Percentiles rank a stretch among this genome's conserved stretches.
Evolutionary conservation across 495 filamentous ascomycete species (phyloP).

Genomic region (Geoglossum glabrum): DNA sequence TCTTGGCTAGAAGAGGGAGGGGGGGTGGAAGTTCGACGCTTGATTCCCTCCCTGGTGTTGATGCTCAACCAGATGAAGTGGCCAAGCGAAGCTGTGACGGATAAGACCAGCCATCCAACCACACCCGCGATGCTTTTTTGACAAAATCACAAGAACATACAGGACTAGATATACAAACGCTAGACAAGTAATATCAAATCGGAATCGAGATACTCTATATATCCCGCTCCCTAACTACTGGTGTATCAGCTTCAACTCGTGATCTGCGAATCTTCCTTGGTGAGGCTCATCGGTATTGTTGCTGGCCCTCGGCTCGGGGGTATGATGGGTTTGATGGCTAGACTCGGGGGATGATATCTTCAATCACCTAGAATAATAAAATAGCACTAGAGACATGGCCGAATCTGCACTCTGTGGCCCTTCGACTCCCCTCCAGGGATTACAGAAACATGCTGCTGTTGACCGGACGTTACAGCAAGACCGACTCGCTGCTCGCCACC

Average conservation of each 20-base stretch:
- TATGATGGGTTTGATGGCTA: neutral
- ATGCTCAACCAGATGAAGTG: neutral
- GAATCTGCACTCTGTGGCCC: conserved; percentile 53
- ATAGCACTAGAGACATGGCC: neutral
- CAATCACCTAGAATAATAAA: neutral
- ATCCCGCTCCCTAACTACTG: neutral
- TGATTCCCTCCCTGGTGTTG: neutral
- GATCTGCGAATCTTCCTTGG: neutral
- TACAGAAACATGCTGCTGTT: conserved; percentile 58
- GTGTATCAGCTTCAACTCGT: neutral
- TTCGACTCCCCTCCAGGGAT: conserved; percentile 68
- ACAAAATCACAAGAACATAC: too few relatives aligned
- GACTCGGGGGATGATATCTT: neutral
- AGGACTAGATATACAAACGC: too few relatives aligned
- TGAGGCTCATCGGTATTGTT: neutral
- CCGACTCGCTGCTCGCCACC: conserved; percentile 33
- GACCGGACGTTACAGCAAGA: conserved; percentile 79
- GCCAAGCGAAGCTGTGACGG: too few relatives aligned
- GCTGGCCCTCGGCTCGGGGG: neutral
- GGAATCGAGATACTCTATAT: neutral
- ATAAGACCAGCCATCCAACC: too few relatives aligned
- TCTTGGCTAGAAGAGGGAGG: neutral
- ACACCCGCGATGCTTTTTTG: too few relatives aligned
- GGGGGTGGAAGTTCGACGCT: neutral
- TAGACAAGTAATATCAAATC: too few relatives aligned